A percentile compares a stretch with the other conserved stretches of the same genome.
phyloP scores from a whole-genome alignment of 2,329 filamentous ascomycete species.

The Monilinia fructigena region DNA sequence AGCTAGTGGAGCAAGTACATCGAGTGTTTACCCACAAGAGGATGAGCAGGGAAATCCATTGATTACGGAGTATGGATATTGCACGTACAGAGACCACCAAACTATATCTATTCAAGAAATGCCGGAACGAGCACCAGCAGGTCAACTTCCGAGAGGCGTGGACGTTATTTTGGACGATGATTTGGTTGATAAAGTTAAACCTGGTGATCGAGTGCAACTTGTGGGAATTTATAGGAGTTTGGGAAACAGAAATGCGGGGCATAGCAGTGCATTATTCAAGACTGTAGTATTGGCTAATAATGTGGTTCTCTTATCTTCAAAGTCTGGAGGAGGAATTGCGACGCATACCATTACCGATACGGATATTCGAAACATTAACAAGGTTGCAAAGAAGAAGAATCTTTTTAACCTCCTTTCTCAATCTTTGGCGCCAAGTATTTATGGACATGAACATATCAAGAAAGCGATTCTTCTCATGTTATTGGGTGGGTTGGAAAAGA shows the following conservation, averaged over 20 bases:
- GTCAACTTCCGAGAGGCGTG: constrained; percentile 90
- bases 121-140: constrained; percentile 93
- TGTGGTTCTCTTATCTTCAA: constrained; percentile 89
- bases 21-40: constrained; percentile 90
- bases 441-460: constrained; percentile 95
- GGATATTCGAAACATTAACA: constrained; percentile 98
- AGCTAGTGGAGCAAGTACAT: constrained; percentile 77
- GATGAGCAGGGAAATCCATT: constrained; percentile 91
- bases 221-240: constrained; percentile 95
- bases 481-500: constrained; percentile 95
- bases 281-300: constrained; percentile 94
- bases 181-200: constrained; percentile 90
- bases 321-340: constrained; percentile 90
- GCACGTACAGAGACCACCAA: constrained; percentile 93
- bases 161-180: constrained; percentile 98
- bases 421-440: constrained; percentile 93
- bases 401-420: constrained; percentile 91
- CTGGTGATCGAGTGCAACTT: constrained; percentile 91
- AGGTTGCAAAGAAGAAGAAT: constrained; percentile 89
- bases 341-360: constrained; percentile 91
- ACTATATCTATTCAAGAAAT: constrained; percentile 99
- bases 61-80: constrained; percentile 93
- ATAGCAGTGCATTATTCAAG: constrained; percentile 91
- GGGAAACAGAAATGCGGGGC: constrained; percentile 87
- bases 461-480: constrained; percentile 96